These are phyloP conservation scores for Pezicula radicicola DNA, from an alignment of 2,329 filamentous ascomycete genomes.

Conservation along the genomic window DNA sequence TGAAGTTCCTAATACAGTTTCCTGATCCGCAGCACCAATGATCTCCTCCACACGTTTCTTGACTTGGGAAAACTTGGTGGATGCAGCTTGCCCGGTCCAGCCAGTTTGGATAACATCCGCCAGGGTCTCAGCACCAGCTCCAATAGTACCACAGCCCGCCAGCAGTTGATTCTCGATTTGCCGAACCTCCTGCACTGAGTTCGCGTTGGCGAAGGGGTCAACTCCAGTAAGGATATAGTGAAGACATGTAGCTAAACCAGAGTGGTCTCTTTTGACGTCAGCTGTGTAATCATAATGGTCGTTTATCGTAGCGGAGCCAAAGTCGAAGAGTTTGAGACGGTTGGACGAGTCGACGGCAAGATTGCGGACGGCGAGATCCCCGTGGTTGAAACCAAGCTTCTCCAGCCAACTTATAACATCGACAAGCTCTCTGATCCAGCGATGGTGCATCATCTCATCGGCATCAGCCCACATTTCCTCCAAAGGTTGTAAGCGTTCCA, in stretches of 20 bases:
- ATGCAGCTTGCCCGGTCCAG: slow-evolving; percentile 10
- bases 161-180: slow-evolving; percentile 10
- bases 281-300: slow-evolving; percentile 9
- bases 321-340: slow-evolving; percentile 8
- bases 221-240: slow-evolving; percentile 9
- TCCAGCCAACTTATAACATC: slow-evolving; percentile 7
- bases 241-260: slow-evolving; percentile 10
- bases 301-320: slow-evolving; percentile 7
- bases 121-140: slow-evolving; percentile 5
- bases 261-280: slow-evolving; percentile 9
- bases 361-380: slow-evolving; percentile 6
- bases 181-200: slow-evolving; percentile 7
- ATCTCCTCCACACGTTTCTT: slow-evolving; percentile 8
- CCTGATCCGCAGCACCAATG: slow-evolving; percentile 7
- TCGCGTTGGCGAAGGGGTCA: slow-evolving; percentile 5
- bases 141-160: slow-evolving; percentile 1
- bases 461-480: slow-evolving; percentile 3
- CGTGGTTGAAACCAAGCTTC: slow-evolving; percentile 8
- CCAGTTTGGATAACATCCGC: slow-evolving; percentile 8
- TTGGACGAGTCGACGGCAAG: slow-evolving; percentile 7
- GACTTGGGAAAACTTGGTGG: slow-evolving; percentile 6
- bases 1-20: slow-evolving; percentile 6
- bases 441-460: slow-evolving; percentile 6
- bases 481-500: slow-evolving; percentile 7
- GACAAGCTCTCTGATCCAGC: slow-evolving; percentile 7